These are phyloP conservation scores for Globisporangium yorkense DNA, from an alignment of 352 stramenopile genomes.

Conservation along the genomic window DNA sequence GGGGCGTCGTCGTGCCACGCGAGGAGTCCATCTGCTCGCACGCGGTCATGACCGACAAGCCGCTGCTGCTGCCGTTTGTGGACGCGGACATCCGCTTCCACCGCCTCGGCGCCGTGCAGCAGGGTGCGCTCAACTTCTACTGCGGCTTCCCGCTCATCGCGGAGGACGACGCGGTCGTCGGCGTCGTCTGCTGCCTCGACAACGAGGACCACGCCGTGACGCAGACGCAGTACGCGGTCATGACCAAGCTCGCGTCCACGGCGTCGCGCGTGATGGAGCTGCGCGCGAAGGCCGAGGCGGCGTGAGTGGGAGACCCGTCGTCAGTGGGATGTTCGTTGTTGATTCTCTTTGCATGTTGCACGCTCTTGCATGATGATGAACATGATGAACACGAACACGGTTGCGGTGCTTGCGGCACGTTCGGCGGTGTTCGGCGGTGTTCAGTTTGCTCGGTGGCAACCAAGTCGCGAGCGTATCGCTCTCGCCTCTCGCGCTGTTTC, in stretches of 20 bases:
- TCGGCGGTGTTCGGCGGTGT: too few species aligned
- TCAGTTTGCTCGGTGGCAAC: too few species aligned
- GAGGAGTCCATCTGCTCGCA: constrained; percentile 54
- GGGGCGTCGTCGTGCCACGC: constrained; percentile 24
- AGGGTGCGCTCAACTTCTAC: constrained; percentile 48
- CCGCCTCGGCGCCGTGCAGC: constrained; percentile 26
- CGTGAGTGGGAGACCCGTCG: neutral
- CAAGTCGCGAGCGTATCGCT: too few species aligned
- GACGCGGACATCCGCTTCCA: constrained; percentile 59
- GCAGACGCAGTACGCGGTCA: constrained; percentile 50
- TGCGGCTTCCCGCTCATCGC: constrained; percentile 48
- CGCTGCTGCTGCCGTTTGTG: constrained; percentile 43
- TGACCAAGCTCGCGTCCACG: constrained; percentile 33
- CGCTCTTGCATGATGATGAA: too few species aligned
- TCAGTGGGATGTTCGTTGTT: too few species aligned
- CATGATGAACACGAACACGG: too few species aligned
- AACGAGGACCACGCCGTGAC: constrained; percentile 34
- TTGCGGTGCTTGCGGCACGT: too few species aligned
- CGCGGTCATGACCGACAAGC: constrained; percentile 45
- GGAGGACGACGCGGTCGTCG: constrained; percentile 29
- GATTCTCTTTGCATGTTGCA: too few species aligned
- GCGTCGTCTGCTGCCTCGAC: constrained; percentile 52
- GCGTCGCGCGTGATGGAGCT: constrained; percentile 36
- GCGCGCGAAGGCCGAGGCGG: constrained; percentile 4
- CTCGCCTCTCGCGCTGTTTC: too few species aligned